phyloP scores from a whole-genome alignment of 805 yeast genomes.

The Candida loeiensis region DNA sequence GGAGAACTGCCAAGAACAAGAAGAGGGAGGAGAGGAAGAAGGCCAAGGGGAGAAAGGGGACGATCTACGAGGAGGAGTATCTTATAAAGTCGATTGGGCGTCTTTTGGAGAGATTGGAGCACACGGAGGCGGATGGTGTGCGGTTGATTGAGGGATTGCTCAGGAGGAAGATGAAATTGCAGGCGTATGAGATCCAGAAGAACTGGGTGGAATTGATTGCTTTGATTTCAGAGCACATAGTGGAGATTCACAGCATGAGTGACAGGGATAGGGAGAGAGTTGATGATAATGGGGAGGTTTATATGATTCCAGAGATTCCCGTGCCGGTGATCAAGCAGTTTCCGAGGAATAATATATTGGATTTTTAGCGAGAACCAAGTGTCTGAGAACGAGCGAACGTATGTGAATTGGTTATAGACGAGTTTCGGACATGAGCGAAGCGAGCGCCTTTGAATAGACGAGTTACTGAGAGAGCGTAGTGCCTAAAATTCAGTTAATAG shows the following conservation, averaged over 20 bases:
- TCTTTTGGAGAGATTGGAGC: slow-evolving; percentile 73
- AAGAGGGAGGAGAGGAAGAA: slow-evolving; percentile 93
- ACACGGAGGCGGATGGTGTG: slow-evolving; percentile 70
- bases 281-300: slow-evolving; percentile 84
- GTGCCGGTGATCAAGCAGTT: slow-evolving; percentile 64
- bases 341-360: slow-evolving; percentile 54
- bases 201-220: slow-evolving; percentile 55
- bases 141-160: slow-evolving; percentile 71
- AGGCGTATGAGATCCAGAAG: slow-evolving; percentile 78
- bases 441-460: no score
- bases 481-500: no score
- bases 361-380: slow-evolving; percentile 48
- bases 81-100: slow-evolving; percentile 85
- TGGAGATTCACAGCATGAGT: slow-evolving; percentile 75
- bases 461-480: no score
- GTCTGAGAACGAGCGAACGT: neutral
- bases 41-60: slow-evolving; percentile 97
- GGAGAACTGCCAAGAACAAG: slow-evolving; percentile 86
- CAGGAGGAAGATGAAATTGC: slow-evolving; percentile 68
- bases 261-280: slow-evolving; percentile 85
- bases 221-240: slow-evolving; percentile 56
- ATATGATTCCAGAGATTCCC: slow-evolving; percentile 72
- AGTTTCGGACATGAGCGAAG: neutral
- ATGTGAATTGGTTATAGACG: neutral
- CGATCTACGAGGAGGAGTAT: slow-evolving; percentile 95